Conservation (phyloP, 176 grass and related monocot genomes). For the Carex pumila region DNA sequence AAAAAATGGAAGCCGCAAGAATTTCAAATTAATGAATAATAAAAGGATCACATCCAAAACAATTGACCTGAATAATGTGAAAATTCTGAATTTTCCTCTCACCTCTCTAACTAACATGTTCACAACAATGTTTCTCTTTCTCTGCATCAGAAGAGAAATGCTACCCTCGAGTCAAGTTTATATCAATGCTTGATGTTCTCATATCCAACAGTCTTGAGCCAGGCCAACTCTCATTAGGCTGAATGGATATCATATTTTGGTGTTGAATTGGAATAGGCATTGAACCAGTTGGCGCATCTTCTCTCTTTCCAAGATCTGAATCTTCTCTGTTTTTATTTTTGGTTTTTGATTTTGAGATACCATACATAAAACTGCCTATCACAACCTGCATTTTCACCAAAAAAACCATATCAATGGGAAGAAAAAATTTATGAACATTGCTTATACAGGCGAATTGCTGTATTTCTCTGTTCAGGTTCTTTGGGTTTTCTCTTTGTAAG, state of each 20-base stretch:
- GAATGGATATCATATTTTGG: slow-evolving; percentile 42
- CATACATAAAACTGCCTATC: slow-evolving; percentile 56
- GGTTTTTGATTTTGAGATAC: slow-evolving; percentile 39
- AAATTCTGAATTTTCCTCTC: not conserved
- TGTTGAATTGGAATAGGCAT: slow-evolving; percentile 24
- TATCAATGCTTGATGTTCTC: slow-evolving; percentile 60
- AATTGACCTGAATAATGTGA: not conserved
- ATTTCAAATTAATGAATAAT: not conserved
- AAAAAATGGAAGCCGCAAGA: not conserved
- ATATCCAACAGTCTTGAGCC: slow-evolving; percentile 51
- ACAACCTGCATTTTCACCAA: slow-evolving; percentile 47
- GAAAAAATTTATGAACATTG: not conserved
- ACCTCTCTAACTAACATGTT: slow-evolving; percentile 7
- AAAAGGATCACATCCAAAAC: not conserved
- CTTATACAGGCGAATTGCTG: not conserved
- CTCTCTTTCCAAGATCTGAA: slow-evolving; percentile 19
- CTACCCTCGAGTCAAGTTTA: slow-evolving; percentile 83
- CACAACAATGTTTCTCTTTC: not conserved
- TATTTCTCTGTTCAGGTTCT: not conserved
- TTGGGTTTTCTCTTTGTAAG: not conserved
- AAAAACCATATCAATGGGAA: not conserved
- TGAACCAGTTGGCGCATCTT: not conserved
- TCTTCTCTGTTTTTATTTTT: slow-evolving; percentile 47
- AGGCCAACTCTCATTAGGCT: slow-evolving; percentile 44
- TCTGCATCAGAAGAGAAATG: not conserved